phyloP scores from a whole-genome alignment of 1,284 basidiomycete genomes.

The Moniliella sp. region DNA sequence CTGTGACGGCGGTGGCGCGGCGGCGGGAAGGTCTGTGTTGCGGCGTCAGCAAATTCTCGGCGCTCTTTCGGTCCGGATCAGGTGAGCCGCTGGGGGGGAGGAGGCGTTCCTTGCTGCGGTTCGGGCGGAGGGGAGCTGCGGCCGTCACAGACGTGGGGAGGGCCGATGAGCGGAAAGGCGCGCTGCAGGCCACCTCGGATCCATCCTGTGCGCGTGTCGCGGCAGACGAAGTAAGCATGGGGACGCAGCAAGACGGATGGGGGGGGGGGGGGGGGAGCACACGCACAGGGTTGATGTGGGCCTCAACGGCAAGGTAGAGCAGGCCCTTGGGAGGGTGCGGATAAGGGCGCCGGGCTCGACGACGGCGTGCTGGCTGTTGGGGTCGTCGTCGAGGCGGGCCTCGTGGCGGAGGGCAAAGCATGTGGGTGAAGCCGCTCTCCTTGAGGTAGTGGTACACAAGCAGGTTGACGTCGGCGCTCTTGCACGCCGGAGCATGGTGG shows the following conservation, averaged over 20 bases:
- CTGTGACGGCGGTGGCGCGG: too few relatives aligned
- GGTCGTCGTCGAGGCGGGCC: slow-evolving; percentile 23
- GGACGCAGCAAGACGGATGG: neutral
- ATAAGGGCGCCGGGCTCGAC: slow-evolving; percentile 27
- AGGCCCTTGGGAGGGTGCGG: slow-evolving; percentile 25
- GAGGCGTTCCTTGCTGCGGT: too few relatives aligned
- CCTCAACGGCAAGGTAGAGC: slow-evolving; percentile 26
- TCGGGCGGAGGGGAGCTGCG: too few relatives aligned
- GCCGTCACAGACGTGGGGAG: slow-evolving; percentile 25
- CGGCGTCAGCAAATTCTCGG: too few relatives aligned
- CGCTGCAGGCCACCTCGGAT: slow-evolving; percentile 20
- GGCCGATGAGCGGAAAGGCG: slow-evolving; percentile 17
- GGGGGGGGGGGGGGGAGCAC: neutral
- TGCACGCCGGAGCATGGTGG: slow-evolving; percentile 20
- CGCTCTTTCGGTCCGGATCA: too few relatives aligned
- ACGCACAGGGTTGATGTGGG: slow-evolving; percentile 10
- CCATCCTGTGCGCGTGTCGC: slow-evolving; percentile 8
- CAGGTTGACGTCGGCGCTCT: slow-evolving; percentile 28
- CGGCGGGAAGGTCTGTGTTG: too few relatives aligned
- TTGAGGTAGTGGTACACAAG: slow-evolving; percentile 33
- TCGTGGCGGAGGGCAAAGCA: slow-evolving; percentile 28
- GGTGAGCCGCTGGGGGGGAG: too few relatives aligned
- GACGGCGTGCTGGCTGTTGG: slow-evolving; percentile 21
- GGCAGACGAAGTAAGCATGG: neutral
- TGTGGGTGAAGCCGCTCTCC: slow-evolving; percentile 25